Evolutionary conservation across 805 yeast genomes (phyloP).

Genomic region (Debaryomyces castellii): DNA sequence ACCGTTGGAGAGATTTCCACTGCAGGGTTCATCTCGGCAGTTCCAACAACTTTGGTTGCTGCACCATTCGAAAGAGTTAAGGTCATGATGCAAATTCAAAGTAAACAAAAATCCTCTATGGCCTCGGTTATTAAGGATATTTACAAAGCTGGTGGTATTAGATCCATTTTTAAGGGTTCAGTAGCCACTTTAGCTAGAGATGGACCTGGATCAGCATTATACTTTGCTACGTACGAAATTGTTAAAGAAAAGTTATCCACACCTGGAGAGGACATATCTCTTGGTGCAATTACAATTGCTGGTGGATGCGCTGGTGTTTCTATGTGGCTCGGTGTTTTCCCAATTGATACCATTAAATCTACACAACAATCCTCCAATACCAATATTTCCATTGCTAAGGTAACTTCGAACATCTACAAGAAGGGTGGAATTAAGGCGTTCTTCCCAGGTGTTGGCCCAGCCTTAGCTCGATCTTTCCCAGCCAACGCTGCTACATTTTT

Average conservation of each 20-base stretch:
- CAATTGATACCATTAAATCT: slow-evolving; percentile 91
- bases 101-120: slow-evolving; percentile 46
- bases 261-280: slow-evolving; percentile 58
- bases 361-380: slow-evolving; percentile 67
- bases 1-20: slow-evolving; percentile 72
- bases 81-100: slow-evolving; percentile 85
- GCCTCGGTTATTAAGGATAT: slow-evolving; percentile 63
- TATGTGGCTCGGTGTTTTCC: slow-evolving; percentile 97
- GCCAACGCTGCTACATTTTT: slow-evolving; percentile 99
- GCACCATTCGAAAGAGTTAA: slow-evolving; percentile 97
- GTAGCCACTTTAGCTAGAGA: slow-evolving; percentile 92
- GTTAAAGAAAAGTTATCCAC: slow-evolving; percentile 62
- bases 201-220: slow-evolving; percentile 95
- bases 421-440: slow-evolving; percentile 86
- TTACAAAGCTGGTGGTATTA: slow-evolving; percentile 76
- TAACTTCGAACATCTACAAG: slow-evolving; percentile 65
- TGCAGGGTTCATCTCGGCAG: slow-evolving; percentile 92
- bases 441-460: slow-evolving; percentile 98
- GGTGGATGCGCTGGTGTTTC: slow-evolving; percentile 97
- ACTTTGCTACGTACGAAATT: slow-evolving; percentile 91
- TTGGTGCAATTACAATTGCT: slow-evolving; percentile 77
- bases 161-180: slow-evolving; percentile 87
- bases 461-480: slow-evolving; percentile 90
- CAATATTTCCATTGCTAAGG: slow-evolving; percentile 56
- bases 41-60: slow-evolving; percentile 94